Evolutionary conservation across 805 yeast species (phyloP), one percentile per base, ranked within the genome.

Genomic region (Candida vaughaniae): DNA sequence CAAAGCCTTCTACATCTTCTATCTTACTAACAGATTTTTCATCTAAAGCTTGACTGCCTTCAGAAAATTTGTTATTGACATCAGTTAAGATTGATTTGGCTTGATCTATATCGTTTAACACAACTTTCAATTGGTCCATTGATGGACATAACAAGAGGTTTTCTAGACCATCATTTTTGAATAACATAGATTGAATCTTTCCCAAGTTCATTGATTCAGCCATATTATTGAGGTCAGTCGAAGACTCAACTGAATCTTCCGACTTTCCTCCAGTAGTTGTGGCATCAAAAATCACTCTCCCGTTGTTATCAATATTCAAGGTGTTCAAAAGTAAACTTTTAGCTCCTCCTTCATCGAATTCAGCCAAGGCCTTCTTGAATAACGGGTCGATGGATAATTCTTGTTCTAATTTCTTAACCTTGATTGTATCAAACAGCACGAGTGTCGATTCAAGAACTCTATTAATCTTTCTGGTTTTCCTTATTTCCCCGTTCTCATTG

Each of bases 261-360:
- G 16, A 31, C 19, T 22, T 32, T 23, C 31, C 31, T 10, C 45
- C 62, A 34, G 52, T 66, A 6, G 65, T 62, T 10, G 71, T 65
- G 18, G 87, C 86, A 51, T 81, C 91, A 51, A 84, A 82, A 2
- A 82, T 76, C 3, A 84, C 79, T 48, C 82, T 59, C 0, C 79
- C 77, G 1, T 70, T 49, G 1, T 55, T 38, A 48, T 82, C 82
- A 11, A 79, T 65, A 42, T 69, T 68, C 30, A 84, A 66, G 0
- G 85, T 76, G 44, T 84, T 84, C 43, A 82, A 54, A 29, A 84
- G 58, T 33, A 85, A 62, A 41, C 85, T 77, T 51, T 81, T 84
- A 6, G 91, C 82, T 3, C 93, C 91, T 26, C 90, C 90, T 61
- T 84, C 91, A 55, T 85, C 93, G 48, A 84, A 84, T 35, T 83